Evolutionary conservation across 768 basidiomycete genomes (phyloP).

Genomic region (Termitomyces sp.): DNA sequence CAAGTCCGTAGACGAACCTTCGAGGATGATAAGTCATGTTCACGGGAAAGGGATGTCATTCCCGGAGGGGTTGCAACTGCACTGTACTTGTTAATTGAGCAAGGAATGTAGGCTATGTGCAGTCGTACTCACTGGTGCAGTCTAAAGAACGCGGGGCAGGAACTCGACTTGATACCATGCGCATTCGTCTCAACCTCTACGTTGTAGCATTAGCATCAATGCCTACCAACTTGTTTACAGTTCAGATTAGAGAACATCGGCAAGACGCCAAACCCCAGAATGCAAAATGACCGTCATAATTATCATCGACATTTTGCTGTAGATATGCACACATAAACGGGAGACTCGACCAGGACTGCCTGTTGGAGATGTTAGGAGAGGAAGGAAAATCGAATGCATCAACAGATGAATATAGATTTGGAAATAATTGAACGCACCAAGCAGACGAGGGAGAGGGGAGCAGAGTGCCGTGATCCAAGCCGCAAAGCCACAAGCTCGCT

Average conservation of each 20-base stretch:
- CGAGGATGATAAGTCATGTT: conserved; percentile 78
- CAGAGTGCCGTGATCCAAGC: no score
- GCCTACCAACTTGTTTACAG: conserved; percentile 55
- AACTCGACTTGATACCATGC: conserved; percentile 53
- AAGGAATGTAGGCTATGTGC: background rate
- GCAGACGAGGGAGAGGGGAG: no score
- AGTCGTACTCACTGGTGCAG: conserved; percentile 50
- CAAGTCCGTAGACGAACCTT: conserved; percentile 42
- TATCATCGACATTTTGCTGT: background rate
- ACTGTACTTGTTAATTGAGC: conserved; percentile 30
- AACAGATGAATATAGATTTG: no score
- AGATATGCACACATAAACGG: conserved; percentile 57
- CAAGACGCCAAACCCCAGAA: conserved; percentile 53
- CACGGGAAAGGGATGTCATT: conserved; percentile 59
- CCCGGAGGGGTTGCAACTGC: conserved; percentile 88
- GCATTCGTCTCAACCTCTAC: conserved; percentile 69
- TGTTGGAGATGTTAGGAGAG: no score
- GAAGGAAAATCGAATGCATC: no score
- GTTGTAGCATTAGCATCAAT: background rate
- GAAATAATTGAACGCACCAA: no score
- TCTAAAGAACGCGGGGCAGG: conserved; percentile 73
- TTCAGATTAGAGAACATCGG: conserved; percentile 49
- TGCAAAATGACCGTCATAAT: conserved; percentile 1
- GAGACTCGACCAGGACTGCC: conserved; percentile 80
- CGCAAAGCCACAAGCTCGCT: no score